phyloP scores from a whole-genome alignment of 2,329 filamentous ascomycete species.

The Fusarium papillatum region DNA sequence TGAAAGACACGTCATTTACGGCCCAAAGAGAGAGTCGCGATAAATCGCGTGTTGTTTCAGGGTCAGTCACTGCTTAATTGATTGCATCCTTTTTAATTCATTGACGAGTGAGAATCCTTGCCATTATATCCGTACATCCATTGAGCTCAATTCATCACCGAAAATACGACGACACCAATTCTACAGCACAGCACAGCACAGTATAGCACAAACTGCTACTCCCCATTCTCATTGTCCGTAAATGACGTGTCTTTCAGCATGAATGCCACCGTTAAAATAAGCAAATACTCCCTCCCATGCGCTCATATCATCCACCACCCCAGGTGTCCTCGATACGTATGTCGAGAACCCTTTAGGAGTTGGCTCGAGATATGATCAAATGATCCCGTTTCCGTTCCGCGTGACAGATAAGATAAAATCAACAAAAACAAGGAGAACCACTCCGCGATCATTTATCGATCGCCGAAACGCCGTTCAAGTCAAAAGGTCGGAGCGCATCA shows the following conservation, averaged over 20 bases:
- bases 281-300: conserved; percentile 9
- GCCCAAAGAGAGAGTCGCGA: not conserved
- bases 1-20: too few species aligned
- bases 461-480: conserved; percentile 25
- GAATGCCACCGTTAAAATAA: not conserved
- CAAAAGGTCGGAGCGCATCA: not conserved
- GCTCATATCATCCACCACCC: not conserved
- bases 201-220: not conserved
- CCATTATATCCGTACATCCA: not conserved
- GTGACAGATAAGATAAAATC: not conserved
- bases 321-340: not conserved
- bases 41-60: conserved; percentile 20
- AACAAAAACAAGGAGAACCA: not conserved
- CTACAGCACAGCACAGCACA: not conserved
- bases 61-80: not conserved
- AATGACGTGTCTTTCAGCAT: not conserved
- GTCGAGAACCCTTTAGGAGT: not conserved
- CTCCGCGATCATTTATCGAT: conserved; percentile 9
- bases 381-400: conserved; percentile 2
- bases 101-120: not conserved
- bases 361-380: not conserved
- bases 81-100: not conserved
- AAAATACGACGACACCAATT: not conserved
- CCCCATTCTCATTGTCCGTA: not conserved
- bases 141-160: not conserved